These are phyloP conservation scores for Apiospora arundinis DNA, from an alignment of 2,329 filamentous ascomycete genomes.

Conservation along the genomic window DNA sequence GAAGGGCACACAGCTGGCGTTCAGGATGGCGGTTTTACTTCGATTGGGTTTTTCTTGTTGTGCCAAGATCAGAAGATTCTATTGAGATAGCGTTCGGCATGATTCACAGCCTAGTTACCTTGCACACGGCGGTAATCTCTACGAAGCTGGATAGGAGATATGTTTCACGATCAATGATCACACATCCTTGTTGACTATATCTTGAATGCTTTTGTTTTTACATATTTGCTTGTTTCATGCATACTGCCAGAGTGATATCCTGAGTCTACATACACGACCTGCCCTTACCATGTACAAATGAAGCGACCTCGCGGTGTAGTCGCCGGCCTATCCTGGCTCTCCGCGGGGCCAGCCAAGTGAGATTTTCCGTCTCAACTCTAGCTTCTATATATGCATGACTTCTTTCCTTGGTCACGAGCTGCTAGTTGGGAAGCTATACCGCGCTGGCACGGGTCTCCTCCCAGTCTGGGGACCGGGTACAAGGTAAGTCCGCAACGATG, in stretches of 20 bases:
- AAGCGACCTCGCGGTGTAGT: too few species aligned
- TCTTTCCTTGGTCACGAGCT: too few species aligned
- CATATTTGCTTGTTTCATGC: not conserved
- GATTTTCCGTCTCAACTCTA: too few species aligned
- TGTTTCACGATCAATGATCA: too few species aligned
- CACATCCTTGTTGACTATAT: not conserved
- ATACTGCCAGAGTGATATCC: not conserved
- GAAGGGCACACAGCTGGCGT: conserved; percentile 11
- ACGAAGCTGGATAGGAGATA: not conserved
- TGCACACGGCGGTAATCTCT: not conserved
- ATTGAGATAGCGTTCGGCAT: not conserved
- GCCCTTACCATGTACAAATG: not conserved
- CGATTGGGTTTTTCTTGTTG: not conserved
- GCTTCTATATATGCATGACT: too few species aligned
- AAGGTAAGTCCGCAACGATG: too few species aligned
- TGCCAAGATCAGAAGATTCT: not conserved
- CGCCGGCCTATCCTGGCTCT: too few species aligned
- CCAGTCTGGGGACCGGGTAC: too few species aligned
- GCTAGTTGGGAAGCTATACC: too few species aligned
- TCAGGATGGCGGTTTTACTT: not conserved
- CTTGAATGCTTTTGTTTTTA: not conserved
- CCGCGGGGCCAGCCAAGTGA: too few species aligned
- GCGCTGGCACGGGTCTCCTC: too few species aligned
- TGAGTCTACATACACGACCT: not conserved
- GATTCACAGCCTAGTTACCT: not conserved